Evolutionary conservation across 768 basidiomycete species (phyloP).

Genomic region (Mycena epipterygia): DNA sequence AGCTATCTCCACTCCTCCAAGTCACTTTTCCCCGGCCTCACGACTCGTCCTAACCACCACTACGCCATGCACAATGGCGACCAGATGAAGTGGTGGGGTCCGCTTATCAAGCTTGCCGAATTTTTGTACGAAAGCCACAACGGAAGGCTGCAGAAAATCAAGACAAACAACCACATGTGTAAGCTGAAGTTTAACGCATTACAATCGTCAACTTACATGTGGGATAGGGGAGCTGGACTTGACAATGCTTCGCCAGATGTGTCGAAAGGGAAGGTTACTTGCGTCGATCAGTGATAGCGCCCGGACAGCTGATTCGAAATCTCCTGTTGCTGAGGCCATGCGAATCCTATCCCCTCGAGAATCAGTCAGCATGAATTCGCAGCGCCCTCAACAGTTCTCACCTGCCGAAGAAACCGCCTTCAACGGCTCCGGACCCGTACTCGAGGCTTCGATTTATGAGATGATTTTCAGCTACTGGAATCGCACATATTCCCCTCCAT

Average conservation of each 20-base stretch:
- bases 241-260: constrained; percentile 6
- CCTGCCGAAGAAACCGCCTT: background rate
- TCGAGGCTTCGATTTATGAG: background rate
- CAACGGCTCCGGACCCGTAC: background rate
- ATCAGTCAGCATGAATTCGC: background rate
- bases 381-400: background rate
- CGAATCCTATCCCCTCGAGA: background rate
- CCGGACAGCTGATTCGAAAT: background rate
- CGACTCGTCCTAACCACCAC: constrained; percentile 24
- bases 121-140: constrained; percentile 32
- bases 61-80: constrained; percentile 8
- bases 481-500: background rate
- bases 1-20: constrained; percentile 12
- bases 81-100: constrained; percentile 34
- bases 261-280: constrained; percentile 5
- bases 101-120: constrained; percentile 30
- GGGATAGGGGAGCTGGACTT: constrained; percentile 1
- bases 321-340: background rate
- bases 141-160: constrained; percentile 24
- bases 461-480: constrained; percentile 15
- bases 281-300: background rate
- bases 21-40: constrained; percentile 20
- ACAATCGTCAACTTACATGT: background rate
- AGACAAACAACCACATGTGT: no score
- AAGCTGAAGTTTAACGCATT: background rate